Conservation (phyloP, 106 monocot genomes). For the Posidonia australis region DNA sequence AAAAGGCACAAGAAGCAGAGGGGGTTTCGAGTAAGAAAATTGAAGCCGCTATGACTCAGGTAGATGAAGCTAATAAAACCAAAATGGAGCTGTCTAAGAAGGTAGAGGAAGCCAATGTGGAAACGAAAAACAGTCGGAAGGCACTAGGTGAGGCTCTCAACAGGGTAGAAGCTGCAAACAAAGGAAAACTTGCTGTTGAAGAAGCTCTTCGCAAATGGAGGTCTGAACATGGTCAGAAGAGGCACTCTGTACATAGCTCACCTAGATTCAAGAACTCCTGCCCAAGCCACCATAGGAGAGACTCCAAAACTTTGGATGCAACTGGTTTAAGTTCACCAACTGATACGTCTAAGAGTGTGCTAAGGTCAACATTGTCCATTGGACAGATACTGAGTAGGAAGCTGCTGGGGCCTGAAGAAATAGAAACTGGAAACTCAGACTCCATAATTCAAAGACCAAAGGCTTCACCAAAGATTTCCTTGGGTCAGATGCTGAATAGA, state of each 20-base stretch:
- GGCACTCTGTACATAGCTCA: conserved; percentile 21
- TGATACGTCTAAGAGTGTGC: conserved; percentile 16
- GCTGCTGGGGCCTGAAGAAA: conserved; percentile 39
- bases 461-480: conserved; percentile 29
- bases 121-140: conserved; percentile 43
- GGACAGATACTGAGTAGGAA: conserved; percentile 84
- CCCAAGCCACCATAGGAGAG: conserved; percentile 16
- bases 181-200: conserved; percentile 46
- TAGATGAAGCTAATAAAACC: conserved; percentile 49
- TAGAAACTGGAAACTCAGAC: conserved; percentile 3
- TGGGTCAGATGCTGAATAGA: conserved; percentile 66
- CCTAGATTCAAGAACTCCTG: conserved; percentile 50
- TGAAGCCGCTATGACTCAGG: conserved; percentile 31
- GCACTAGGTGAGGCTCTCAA: conserved; percentile 48
- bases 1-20: conserved; percentile 48
- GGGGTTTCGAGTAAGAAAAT: conserved; percentile 30
- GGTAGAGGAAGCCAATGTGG: conserved; percentile 47
- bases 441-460: conserved; percentile 5
- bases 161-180: conserved; percentile 44
- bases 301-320: conserved; percentile 1
- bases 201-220: conserved; percentile 62
- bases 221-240: conserved; percentile 47
- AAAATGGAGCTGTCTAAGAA: conserved; percentile 29
- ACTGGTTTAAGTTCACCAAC: neutral
- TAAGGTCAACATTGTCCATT: conserved; percentile 49